Evolutionary conservation across 75 land plant genomes (phyloP).

Genomic region (Isoetes taiwanensis): DNA sequence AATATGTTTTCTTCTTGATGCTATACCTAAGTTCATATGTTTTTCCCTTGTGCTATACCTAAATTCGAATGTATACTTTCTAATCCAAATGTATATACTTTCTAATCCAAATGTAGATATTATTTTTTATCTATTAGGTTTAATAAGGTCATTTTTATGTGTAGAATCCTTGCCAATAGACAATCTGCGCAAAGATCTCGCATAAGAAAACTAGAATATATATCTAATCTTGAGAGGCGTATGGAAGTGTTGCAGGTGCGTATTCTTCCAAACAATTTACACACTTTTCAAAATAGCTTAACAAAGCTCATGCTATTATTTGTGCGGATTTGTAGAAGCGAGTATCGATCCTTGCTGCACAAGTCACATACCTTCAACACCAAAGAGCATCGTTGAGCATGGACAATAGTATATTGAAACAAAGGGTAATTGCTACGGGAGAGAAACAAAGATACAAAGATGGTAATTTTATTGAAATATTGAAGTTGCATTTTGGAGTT

Average conservation of each 20-base stretch:
- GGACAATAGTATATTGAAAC: conserved; percentile 77
- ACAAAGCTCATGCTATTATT: too few relatives aligned
- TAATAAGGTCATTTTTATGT: too few relatives aligned
- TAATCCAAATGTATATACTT: too few relatives aligned
- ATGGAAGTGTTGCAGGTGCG: conserved; percentile 69
- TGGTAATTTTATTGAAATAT: too few relatives aligned
- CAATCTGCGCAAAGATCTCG: conserved; percentile 94
- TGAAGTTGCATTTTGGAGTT: not conserved
- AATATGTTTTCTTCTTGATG: too few relatives aligned
- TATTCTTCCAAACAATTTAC: too few relatives aligned
- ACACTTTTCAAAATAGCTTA: too few relatives aligned
- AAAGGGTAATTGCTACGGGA: conserved; percentile 69
- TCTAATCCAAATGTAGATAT: too few relatives aligned
- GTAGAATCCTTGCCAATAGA: conserved; percentile 75
- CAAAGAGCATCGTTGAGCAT: conserved; percentile 66
- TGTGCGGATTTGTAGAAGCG: conserved; percentile 59
- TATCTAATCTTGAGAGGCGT: conserved; percentile 82
- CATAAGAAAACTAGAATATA: conserved; percentile 88
- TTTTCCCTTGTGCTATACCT: too few relatives aligned
- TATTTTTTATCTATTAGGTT: too few relatives aligned
- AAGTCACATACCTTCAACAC: conserved; percentile 80
- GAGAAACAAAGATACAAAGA: conserved; percentile 89
- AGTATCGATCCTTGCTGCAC: conserved; percentile 71
- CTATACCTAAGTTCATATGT: too few relatives aligned
- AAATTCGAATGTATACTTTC: too few relatives aligned